A percentile compares a stretch with the other conserved stretches of the same genome.
These are phyloP conservation scores for Argentina anserina DNA, from an alignment of 306 rosid genomes.

Conservation along the genomic window DNA sequence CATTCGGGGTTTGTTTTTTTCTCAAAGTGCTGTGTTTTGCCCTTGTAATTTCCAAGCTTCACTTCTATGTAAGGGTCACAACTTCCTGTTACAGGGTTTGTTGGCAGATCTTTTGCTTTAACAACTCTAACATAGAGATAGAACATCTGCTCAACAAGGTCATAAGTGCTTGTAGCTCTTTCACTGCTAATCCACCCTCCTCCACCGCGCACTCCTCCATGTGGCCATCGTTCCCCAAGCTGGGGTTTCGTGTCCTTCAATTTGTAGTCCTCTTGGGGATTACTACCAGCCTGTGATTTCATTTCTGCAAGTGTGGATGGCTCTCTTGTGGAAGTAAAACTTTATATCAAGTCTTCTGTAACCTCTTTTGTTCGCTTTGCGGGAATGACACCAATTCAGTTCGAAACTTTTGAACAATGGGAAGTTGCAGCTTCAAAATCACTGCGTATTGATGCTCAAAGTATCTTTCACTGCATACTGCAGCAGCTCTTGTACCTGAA, in stretches of 20 bases:
- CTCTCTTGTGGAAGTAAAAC: neutral
- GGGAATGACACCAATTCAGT: neutral
- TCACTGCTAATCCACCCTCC: constrained; percentile 72
- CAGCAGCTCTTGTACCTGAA: constrained; percentile 12
- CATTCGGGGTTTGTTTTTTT: constrained; percentile 72
- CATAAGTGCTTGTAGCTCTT: constrained; percentile 79
- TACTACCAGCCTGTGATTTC: constrained; percentile 39
- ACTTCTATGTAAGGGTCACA: constrained; percentile 75
- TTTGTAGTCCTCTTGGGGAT: constrained; percentile 57
- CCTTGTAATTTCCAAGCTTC: constrained; percentile 74
- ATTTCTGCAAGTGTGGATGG: constrained; percentile 21
- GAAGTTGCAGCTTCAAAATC: neutral
- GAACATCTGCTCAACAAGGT: constrained; percentile 78
- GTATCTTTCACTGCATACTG: neutral
- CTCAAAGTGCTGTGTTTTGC: constrained; percentile 64
- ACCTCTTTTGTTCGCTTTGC: neutral
- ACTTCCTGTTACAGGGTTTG: constrained; percentile 49
- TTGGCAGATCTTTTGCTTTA: constrained; percentile 70
- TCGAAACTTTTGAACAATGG: neutral
- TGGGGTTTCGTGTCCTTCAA: constrained; percentile 72
- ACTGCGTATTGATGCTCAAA: neutral
- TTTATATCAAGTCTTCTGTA: neutral
- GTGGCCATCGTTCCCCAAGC: constrained; percentile 86
- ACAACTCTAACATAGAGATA: constrained; percentile 75
- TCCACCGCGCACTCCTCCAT: constrained; percentile 73